Base-by-base conservation (phyloP, 2,329 filamentous ascomycete genomes). In the Venturia carpophila region DNA sequence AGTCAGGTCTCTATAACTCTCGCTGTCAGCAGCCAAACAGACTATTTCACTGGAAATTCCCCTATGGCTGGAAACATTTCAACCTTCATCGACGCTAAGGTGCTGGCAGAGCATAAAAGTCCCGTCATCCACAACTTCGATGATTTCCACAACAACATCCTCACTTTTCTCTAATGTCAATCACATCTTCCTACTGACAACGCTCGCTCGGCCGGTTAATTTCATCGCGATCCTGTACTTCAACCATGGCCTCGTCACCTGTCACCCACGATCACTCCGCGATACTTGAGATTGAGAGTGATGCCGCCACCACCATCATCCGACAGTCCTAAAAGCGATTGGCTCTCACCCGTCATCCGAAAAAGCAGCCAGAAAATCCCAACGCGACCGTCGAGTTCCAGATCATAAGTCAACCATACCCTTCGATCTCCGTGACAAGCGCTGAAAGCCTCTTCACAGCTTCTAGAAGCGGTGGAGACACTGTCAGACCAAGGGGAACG, bases 1-100 rank as follows among this genome's bases (percentile, higher is more conserved):
- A 3, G 30, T 6, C 30, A 34, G 30, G 3, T 6, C 6, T 34
- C 30, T 34, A 6, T 3, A 6, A 34, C 30, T 34, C 30, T 3
- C 30, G 30, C 30, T 34, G 30, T 6, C 30, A 34, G 30, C 30
- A 34, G 6, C 30, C 3, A 34, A 34, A 34, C 30, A 34, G 30
- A 34, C 30, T 3, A 34, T 41, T 10, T 21, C 67, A 67, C 61
- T 66, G 63, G 37, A 60, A 45, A n/a, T 65, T 43, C 13, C 24
- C n/a, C 45, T 24, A 47, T 24, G n/a, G 9, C 3, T 24, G 45
- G 45, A 19, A 4, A 7, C 24, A 19, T 9, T 1, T 19, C 5
- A 24, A 24, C 24, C 5, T n/a, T 9, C n/a, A 47, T 47, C n/a
- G 45, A 47, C 10, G 45, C 45, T 24, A 24, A 24, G n/a, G 5